Evolutionary conservation across 257 asterid genomes (phyloP), one percentile per base, ranked within the genome.

Genomic region (Voacanga thouarsii): DNA sequence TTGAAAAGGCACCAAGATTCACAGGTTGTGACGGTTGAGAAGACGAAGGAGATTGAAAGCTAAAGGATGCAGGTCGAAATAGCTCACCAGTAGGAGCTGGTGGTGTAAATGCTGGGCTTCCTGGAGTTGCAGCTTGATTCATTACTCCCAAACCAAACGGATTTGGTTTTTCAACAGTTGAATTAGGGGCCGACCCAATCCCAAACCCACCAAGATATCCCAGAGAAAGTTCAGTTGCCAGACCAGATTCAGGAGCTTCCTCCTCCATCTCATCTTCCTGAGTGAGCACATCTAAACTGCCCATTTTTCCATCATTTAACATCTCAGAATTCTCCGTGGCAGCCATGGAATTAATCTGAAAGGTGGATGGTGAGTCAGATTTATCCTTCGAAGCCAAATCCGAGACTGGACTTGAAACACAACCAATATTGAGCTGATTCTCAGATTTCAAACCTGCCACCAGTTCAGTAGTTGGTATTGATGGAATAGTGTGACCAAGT

Each of bases 231-330:
- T 68, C 89, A 71, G 89, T 74, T 49, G 84, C 82, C 80, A 82
- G 92, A 84, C 80, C 83, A 68, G 86, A 77, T 87, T 96, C 98
- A 21, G 97, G 94, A 74, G 96, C 94, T 82, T 93, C 99, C 85
- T 96, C 99, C 83, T 95, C 99, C 99, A 96, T 96, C 83, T 92
- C 98, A 88, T 96, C 99, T 87, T 93, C 97, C 30, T 87, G 83
- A 73, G 87, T 80, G 77, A 71, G 64, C 50, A 80, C 88, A 86
- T 83, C 83, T 64, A 86, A 83, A 68, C 78, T 76, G 14, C 41
- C 86, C 79, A 24, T 84, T 69, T 79, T 87, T 47, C 71, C 87
- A 77, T 75, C 82, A 70, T 79, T 84, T 78, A 72, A 51, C 66
- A 63, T 76, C 85, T 80, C 91, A 73, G 83, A 85, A 81, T 78